Evolutionary conservation across 352 stramenopile species (phyloP), one percentile per base, ranked within the genome.

Genomic region (Globisporangium apiculatum): DNA sequence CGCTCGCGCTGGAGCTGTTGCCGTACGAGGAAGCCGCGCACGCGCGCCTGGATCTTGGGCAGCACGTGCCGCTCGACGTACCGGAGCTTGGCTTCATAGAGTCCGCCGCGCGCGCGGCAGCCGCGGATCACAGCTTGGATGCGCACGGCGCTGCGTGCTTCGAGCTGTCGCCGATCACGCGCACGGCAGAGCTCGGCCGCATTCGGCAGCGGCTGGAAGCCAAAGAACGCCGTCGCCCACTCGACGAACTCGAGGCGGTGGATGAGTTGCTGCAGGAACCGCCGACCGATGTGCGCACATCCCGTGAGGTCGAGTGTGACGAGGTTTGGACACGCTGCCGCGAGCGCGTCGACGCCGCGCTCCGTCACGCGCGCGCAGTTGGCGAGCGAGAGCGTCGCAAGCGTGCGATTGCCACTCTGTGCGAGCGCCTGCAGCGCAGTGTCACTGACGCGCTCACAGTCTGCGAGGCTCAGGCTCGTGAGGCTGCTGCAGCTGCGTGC

Each of bases 81-180:
- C 10, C 75, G 72, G 24, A 89, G 71, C 37, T 85, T 89, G 37
- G 82, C 76, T 48, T 85, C 69, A 69, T 71, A 81, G 5, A 95
- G 69, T 8, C 88, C 88, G 12, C 83, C 83, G 18, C 85, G 73
- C 17, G 77, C 72, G 24, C 94, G 68, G 35, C 84, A 93, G 0
- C 87, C 80, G 15, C 88, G 81, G 64, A 95, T 93, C 5, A 86
- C 68, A 7, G 78, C 77, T 55, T 97, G 89, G 55, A 97, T 90
- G 56, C 75, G 70, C 43, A 90, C 66, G 0, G 79, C 76, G 45
- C 84, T 79, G 43, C 54, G 67, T 35, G 73, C 18, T 51, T 89
- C 57, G 0, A 81, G 59, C 6, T 78, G 47, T 4, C 69, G 68
- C 2, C 61, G 68, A 42, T 96, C 84, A 7, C 83, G 78, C 49